A percentile compares a stretch with the other conserved stretches of the same genome.
These are phyloP conservation scores for Cercospora sp. DNA, from an alignment of 2,329 filamentous ascomycete species.

Conservation along the genomic window DNA sequence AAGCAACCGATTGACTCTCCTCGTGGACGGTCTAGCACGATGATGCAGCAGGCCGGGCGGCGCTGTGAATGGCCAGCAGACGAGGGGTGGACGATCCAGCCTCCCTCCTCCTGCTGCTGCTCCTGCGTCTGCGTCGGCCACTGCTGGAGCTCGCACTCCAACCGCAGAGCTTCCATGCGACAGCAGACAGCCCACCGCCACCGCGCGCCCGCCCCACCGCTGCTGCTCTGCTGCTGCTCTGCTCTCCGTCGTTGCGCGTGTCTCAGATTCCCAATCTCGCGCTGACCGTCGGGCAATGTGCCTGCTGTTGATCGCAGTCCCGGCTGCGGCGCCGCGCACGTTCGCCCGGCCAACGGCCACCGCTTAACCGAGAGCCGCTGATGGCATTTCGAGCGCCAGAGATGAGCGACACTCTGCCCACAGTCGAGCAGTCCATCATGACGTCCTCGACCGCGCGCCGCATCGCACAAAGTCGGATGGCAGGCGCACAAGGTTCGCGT, in stretches of 20 bases:
- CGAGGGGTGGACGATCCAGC: not conserved
- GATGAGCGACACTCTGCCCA: too few species aligned
- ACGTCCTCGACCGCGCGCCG: conserved; percentile 4
- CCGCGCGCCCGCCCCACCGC: too few species aligned
- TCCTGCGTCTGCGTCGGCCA: not conserved
- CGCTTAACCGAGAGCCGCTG: not conserved
- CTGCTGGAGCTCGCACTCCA: not conserved
- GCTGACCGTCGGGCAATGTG: not conserved
- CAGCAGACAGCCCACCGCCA: not conserved
- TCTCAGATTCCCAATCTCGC: not conserved
- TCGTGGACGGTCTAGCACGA: conserved; percentile 7
- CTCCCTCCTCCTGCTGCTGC: not conserved
- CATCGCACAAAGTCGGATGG: conserved; percentile 20
- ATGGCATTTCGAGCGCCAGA: not conserved
- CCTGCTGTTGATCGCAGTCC: not conserved
- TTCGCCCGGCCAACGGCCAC: not conserved
- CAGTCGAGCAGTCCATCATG: not conserved
- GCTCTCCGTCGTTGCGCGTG: not conserved
- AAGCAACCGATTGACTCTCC: conserved; percentile 20
- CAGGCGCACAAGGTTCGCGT: conserved; percentile 24
- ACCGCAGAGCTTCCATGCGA: not conserved
- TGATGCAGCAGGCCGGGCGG: conserved; percentile 10
- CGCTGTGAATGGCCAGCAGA: conserved; percentile 3
- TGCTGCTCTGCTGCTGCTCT: not conserved
- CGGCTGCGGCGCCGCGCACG: not conserved